Conservation (phyloP, 2,329 filamentous ascomycete species). For the Trichoderma endophyticum region DNA sequence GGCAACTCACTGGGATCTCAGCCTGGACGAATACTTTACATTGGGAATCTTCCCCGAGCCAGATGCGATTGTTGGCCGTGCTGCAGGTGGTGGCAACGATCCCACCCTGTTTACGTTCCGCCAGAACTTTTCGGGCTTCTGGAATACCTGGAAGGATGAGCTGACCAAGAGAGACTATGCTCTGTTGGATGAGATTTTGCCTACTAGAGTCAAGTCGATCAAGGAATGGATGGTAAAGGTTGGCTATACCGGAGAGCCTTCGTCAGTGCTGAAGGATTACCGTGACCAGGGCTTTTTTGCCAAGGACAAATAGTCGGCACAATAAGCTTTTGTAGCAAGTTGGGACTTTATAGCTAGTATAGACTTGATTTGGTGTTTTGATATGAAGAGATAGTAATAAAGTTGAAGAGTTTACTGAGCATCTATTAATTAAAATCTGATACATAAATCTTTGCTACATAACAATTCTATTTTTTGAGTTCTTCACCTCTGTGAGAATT, state of each 20-base stretch:
- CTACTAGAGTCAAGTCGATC: not conserved
- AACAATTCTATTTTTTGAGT: too few species aligned
- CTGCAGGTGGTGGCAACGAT: not conserved
- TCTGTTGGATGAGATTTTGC: not conserved
- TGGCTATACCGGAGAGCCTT: not conserved
- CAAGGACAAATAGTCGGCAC: not conserved
- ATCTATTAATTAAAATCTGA: not conserved
- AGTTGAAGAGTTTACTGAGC: not conserved
- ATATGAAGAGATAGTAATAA: not conserved
- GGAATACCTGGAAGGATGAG: not conserved
- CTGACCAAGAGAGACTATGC: not conserved
- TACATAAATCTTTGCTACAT: not conserved
- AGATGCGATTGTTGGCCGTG: not conserved
- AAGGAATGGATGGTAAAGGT: not conserved
- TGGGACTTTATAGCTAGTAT: not conserved
- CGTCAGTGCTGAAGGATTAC: not conserved
- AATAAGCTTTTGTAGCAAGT: not conserved
- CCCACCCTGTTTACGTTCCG: not conserved
- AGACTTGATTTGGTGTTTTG: not conserved
- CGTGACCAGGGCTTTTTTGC: not conserved
- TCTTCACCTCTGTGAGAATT: too few species aligned
- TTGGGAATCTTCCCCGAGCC: not conserved
- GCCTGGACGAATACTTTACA: not conserved
- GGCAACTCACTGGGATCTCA: not conserved
- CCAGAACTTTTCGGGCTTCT: not conserved